Evolutionary conservation across 805 yeast species (phyloP), one percentile per base, ranked within the genome.

Genomic region (Teunomyces panamensis): DNA sequence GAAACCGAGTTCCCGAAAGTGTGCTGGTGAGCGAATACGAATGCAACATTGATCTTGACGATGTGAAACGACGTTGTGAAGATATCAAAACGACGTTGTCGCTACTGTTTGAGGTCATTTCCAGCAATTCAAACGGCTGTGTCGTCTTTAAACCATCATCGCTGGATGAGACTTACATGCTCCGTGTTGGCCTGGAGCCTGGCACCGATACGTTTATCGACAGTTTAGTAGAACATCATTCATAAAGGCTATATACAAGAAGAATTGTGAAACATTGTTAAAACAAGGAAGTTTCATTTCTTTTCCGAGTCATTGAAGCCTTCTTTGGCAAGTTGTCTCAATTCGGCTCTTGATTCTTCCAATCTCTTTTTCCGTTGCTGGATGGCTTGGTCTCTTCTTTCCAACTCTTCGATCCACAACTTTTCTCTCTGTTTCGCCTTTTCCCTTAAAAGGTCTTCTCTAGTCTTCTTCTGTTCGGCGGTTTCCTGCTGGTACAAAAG

Each of bases 391-490:
- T 90, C 97, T 65, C 96, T 80, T 70, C 96, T 80, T 63, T 90
- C 97, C 59, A 90, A 75, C 60, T 87, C 95, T 61, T 87, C 89
- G 51, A 90, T 85, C 97, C 97, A 91, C 55, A 91, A 63, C 58
- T 71, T 74, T 63, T 91, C 96, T 73, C 97, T 84, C 62, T 81
- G 69, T 65, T 85, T 85, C 36, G 97, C 96, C 79, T 88, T 87
- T 57, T 84, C 87, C 46, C 81, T 71, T 56, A 87, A 73, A 53
- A 73, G 62, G 29, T 87, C 92, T 55, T 88, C 92, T 45, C 78
- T 78, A 5, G 81, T 62, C 52, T 74, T 71, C 54, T 71, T 73
- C 44, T 75, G 74, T 37, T 59, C 64, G 33, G 64, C 73, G 24
- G 73, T 64, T 27, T 79, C 79, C 30, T 68, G 60, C 51, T 88